Conservation (phyloP, 192 early-diverging fungal genomes). For the Lunasporangiospora selenospora region DNA sequence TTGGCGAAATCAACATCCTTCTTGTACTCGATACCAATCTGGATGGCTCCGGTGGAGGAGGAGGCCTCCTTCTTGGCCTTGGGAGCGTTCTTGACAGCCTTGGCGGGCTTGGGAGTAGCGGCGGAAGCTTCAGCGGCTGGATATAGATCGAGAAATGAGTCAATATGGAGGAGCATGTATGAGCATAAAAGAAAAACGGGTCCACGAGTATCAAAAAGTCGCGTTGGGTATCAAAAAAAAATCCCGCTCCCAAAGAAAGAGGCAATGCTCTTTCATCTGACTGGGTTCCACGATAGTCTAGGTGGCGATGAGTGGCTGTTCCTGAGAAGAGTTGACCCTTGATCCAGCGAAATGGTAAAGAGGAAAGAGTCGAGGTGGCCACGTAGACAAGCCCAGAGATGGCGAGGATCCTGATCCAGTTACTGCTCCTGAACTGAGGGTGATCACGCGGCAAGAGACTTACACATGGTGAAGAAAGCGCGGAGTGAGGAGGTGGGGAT, state of each 20-base stretch:
- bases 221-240: background rate
- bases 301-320: no score
- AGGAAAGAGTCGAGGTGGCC: no score
- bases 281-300: no score
- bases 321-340: no score
- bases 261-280: no score
- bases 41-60: conserved; percentile 60
- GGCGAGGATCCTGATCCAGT: no score
- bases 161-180: background rate
- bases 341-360: no score
- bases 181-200: no score
- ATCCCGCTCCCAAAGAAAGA: background rate
- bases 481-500: background rate
- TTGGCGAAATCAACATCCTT: conserved; percentile 92
- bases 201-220: no score
- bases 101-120: conserved; percentile 33
- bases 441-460: background rate
- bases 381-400: no score
- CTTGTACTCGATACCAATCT: conserved; percentile 85
- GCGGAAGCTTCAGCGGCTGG: conserved; percentile 51
- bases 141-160: background rate
- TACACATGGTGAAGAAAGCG: conserved; percentile 3
- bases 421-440: no score
- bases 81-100: conserved; percentile 53
- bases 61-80: conserved; percentile 53